Conservation (phyloP, 129 eudicot genomes). For the Chrysanthemum makinoi region DNA sequence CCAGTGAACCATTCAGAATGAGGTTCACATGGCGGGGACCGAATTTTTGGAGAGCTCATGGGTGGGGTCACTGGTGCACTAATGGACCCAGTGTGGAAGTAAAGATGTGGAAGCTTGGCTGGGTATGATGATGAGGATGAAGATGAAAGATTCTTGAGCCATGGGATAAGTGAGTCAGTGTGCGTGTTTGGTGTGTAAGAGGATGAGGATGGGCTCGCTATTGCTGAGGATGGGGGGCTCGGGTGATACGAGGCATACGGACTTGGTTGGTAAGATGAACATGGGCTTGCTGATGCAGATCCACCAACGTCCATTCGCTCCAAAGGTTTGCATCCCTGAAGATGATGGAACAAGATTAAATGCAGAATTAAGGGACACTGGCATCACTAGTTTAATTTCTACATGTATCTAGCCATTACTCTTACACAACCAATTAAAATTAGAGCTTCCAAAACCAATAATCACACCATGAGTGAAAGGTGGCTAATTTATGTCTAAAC, state of each 20-base stretch:
- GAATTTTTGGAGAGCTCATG: constrained; percentile 63
- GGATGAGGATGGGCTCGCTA: constrained; percentile 69
- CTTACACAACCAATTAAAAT: not conserved
- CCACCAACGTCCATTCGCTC: constrained; percentile 62
- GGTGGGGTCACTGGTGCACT: constrained; percentile 96
- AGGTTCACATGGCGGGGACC: constrained; percentile 50
- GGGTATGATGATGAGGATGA: constrained; percentile 42
- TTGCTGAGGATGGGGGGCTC: constrained; percentile 70
- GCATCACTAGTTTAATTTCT: not conserved
- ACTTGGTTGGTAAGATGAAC: constrained; percentile 67
- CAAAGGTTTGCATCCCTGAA: constrained; percentile 73
- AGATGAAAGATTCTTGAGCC: constrained; percentile 74
- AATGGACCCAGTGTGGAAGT: constrained; percentile 64
- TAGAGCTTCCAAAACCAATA: not conserved
- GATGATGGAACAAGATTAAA: constrained; percentile 7
- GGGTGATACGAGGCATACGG: constrained; percentile 65
- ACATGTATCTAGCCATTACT: not conserved
- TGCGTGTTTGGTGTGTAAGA: constrained; percentile 44
- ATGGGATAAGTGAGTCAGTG: constrained; percentile 66
- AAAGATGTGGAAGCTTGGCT: constrained; percentile 46
- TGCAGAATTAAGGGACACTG: not conserved
- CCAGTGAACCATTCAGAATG: constrained; percentile 52
- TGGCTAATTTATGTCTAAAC: too few relatives aligned
- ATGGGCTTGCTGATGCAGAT: constrained; percentile 64
- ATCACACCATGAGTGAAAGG: not conserved